A percentile compares a stretch with the other conserved stretches of the same genome.
These are phyloP conservation scores for Nicotiana rustica DNA, from an alignment of 305 asterid genomes.

Conservation along the genomic window DNA sequence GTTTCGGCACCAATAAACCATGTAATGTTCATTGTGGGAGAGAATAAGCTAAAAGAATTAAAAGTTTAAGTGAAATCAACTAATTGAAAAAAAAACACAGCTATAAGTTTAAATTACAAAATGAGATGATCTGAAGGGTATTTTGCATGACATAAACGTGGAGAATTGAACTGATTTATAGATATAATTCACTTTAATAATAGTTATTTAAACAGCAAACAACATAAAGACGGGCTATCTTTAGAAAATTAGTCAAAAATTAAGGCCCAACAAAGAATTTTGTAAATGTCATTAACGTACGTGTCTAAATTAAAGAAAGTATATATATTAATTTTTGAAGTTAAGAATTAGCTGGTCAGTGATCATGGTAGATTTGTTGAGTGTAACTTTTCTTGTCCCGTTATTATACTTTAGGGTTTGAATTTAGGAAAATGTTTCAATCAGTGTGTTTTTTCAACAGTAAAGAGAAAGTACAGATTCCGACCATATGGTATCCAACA, in stretches of 20 bases:
- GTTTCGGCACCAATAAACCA: background rate
- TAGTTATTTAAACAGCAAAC: background rate
- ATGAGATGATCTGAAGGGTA: background rate
- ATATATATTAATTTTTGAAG: background rate
- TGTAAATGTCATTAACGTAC: background rate
- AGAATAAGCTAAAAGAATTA: too few relatives aligned
- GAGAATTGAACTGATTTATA: background rate
- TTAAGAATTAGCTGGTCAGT: background rate
- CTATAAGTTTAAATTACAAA: background rate
- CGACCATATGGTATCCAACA: background rate
- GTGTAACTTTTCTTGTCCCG: background rate
- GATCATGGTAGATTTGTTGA: background rate
- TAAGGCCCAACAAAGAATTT: background rate
- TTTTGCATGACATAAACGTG: background rate
- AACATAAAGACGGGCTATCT: background rate
- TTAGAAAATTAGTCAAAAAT: background rate
- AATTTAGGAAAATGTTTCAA: background rate
- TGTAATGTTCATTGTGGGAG: background rate
- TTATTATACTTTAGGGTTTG: background rate
- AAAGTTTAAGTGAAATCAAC: background rate
- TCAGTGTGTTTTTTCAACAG: slow-evolving; percentile 5
- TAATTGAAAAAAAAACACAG: too few relatives aligned
- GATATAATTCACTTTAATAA: background rate
- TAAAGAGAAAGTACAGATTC: background rate
- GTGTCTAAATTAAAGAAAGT: background rate